Evolutionary conservation across 768 basidiomycete species (phyloP).

Genomic region (Naematelia encephala): DNA sequence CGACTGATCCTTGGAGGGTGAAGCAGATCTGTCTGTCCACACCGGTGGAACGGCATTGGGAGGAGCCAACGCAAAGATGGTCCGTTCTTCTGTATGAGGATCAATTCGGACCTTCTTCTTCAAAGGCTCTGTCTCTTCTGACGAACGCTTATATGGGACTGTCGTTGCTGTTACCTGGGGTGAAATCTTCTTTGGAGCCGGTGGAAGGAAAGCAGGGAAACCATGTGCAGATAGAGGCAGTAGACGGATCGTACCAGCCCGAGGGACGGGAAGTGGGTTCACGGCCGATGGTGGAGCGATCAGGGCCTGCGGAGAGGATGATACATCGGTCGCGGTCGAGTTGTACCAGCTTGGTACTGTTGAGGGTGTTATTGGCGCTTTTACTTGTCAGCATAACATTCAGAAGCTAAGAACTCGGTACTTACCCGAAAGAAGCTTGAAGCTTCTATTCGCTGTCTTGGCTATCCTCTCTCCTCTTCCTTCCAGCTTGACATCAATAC

Average conservation of each 20-base stretch:
- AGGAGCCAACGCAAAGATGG: background rate
- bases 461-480: background rate
- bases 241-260: background rate
- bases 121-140: background rate
- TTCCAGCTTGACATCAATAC: background rate
- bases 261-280: background rate
- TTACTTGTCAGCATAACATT: background rate
- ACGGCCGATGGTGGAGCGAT: background rate
- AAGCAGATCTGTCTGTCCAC: background rate
- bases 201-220: background rate
- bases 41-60: background rate
- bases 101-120: background rate
- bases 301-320: background rate
- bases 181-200: background rate
- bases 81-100: background rate
- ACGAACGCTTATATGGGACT: background rate
- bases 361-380: background rate
- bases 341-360: background rate
- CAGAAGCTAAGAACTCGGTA: background rate
- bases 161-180: background rate
- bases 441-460: background rate
- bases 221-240: background rate
- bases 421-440: background rate
- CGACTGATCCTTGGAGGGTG: background rate
- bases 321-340: background rate